Evolutionary conservation across 352 stramenopile genomes (phyloP), one percentile per base, ranked within the genome.

Genomic region (Blastocystis sp.): DNA sequence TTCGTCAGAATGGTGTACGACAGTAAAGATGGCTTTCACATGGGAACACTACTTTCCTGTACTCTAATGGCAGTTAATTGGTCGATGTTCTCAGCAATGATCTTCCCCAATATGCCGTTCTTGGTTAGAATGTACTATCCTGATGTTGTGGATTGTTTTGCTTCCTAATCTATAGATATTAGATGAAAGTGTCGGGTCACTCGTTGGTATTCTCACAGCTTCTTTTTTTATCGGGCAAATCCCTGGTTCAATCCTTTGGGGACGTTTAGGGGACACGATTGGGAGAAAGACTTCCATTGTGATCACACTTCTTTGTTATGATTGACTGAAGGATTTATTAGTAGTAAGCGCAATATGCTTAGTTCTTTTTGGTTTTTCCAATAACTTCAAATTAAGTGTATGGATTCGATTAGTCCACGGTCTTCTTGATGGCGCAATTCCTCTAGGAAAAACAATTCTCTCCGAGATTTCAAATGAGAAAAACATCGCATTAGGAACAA

Each of bases 401-500:
- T 51, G 59, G 19, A 64, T 64, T 40, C 70, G 70, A 30, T 62
- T 81, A 22, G 0, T 81, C 27, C 42, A 81, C 24, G 70, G 70
- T 37, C 70, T 81, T 30, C 13, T 81, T 33, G 70, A 81, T 40
- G 70, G 70, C 3, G 19, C 54, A 19, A 60, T 81, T 30, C 70
- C 70, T 1, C n/a, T 81, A 30, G 70, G n/a, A 19, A 60, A 64
- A 22, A 44, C 70, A 15, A 81, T 81, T 11, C 13, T 81, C 13
- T 64, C 70, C 3, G 70, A 81, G 33, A 81, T 81, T 13, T 81
- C 70, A 11, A 81, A 81, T 37, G 70, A 81, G 13, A 81, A 62
- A 24, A 81, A 81, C 27, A 33, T 81, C 17, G 44, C 70, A 30
- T 27, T 81, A 4, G 51, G 70, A 3, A 64, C 70, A 11, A 81